Evolutionary conservation across 2,329 filamentous ascomycete species (phyloP).

Genomic region (Nothophaeocryptopus gaeumannii): DNA sequence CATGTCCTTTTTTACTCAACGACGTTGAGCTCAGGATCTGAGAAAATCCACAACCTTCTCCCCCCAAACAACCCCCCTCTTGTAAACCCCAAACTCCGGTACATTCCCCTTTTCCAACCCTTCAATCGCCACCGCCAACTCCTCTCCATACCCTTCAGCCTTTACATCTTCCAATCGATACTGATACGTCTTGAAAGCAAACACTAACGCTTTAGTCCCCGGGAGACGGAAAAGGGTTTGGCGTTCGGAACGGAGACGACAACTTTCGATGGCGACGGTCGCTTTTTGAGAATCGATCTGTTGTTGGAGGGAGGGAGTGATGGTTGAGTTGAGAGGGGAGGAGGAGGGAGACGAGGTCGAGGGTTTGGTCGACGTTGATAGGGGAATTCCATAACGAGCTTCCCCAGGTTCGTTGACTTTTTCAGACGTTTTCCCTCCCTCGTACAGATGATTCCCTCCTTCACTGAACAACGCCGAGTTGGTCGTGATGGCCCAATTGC

Average conservation of each 20-base stretch:
- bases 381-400: background rate
- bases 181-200: slow-evolving; percentile 62
- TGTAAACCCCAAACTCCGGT: slow-evolving; percentile 59
- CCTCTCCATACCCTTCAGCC: slow-evolving; percentile 54
- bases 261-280: slow-evolving; percentile 40
- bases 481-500: slow-evolving; percentile 54
- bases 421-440: slow-evolving; percentile 17
- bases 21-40: too few relatives aligned
- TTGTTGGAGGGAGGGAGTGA: slow-evolving; percentile 17
- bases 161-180: slow-evolving; percentile 57
- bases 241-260: slow-evolving; percentile 54
- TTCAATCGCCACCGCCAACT: slow-evolving; percentile 57
- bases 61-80: slow-evolving; percentile 56
- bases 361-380: too few relatives aligned
- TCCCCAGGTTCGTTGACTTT: background rate
- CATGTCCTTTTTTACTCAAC: too few relatives aligned
- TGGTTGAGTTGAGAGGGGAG: too few relatives aligned
- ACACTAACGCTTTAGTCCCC: slow-evolving; percentile 53
- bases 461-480: slow-evolving; percentile 41
- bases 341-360: background rate
- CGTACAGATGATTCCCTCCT: slow-evolving; percentile 45
- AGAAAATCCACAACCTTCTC: slow-evolving; percentile 49
- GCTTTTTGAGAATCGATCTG: slow-evolving; percentile 31
- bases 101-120: slow-evolving; percentile 57
- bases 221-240: slow-evolving; percentile 62